A percentile compares a stretch with the other conserved stretches of the same genome.
Conservation (phyloP, 805 yeast species). For the Aciculoconidium aculeatum region DNA sequence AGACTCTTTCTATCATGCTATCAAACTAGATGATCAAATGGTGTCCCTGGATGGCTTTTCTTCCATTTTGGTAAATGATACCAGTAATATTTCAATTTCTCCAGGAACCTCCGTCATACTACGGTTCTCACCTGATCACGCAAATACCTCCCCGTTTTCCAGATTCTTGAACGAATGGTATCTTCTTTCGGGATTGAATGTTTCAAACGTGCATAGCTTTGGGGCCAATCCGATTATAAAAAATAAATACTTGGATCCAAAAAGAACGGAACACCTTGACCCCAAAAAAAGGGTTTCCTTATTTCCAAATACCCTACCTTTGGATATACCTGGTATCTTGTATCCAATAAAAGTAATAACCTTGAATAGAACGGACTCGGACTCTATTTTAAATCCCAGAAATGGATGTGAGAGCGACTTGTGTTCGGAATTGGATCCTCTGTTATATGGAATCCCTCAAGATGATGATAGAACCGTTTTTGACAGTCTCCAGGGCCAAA, state of each 20-base stretch:
- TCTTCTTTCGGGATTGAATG: conserved; percentile 20
- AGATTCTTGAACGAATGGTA: conserved; percentile 33
- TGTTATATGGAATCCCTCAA: no score
- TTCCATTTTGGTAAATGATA: conserved; percentile 1
- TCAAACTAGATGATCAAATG: conserved; percentile 7
- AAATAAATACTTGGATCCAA: conserved; percentile 9
- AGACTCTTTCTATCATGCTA: conserved; percentile 15
- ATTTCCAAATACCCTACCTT: conserved; percentile 22
- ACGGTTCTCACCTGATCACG: conserved; percentile 21
- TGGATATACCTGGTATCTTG: conserved; percentile 20
- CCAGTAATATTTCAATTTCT: conserved; percentile 4
- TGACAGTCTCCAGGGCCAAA: no score
- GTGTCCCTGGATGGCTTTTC: not conserved
- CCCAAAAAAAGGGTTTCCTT: conserved; percentile 2
- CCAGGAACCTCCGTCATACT: conserved; percentile 13
- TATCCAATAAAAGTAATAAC: conserved; percentile 21
- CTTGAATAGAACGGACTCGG: no score
- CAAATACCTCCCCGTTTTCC: conserved; percentile 15
- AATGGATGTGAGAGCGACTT: no score
- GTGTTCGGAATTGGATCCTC: no score
- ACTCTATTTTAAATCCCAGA: no score
- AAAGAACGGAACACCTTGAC: conserved; percentile 4
- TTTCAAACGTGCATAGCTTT: conserved; percentile 11
- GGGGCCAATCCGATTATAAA: conserved; percentile 13
- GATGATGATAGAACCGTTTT: no score